Conservation (phyloP, 179 eudicot species). For the Silene vulgaris region DNA sequence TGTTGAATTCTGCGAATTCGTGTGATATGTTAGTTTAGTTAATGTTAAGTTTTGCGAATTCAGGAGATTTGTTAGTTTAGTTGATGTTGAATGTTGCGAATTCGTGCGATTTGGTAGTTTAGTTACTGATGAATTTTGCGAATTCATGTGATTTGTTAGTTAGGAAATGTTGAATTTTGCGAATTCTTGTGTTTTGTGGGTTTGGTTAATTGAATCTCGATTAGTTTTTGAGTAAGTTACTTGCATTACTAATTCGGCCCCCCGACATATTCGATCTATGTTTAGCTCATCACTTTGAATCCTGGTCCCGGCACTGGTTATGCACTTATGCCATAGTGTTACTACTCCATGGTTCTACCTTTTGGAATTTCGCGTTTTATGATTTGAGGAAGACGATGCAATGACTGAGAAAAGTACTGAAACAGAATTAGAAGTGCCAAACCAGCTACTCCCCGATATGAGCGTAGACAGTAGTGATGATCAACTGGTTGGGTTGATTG, state of each 20-base stretch:
- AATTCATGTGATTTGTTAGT: neutral
- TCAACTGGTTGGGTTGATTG: conserved; percentile 55
- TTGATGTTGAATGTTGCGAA: too few species aligned
- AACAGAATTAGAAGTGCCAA: neutral
- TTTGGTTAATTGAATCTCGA: neutral
- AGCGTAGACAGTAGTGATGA: conserved; percentile 28
- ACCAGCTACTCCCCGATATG: neutral
- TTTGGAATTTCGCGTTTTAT: neutral
- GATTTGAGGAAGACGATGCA: neutral
- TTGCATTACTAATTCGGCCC: neutral
- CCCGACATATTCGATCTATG: neutral
- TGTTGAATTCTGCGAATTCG: too few species aligned
- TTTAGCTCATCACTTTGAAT: neutral
- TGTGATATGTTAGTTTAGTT: too few species aligned
- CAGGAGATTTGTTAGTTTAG: too few species aligned
- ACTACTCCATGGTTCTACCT: neutral
- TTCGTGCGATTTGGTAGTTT: too few species aligned
- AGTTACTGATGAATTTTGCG: neutral
- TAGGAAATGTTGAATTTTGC: neutral
- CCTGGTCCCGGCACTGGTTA: neutral
- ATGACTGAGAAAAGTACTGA: neutral
- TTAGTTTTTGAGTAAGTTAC: neutral
- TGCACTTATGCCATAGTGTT: neutral
- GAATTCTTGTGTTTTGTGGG: neutral
- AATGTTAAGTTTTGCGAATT: too few species aligned